These are phyloP conservation scores for Penicillium soppii DNA, from an alignment of 495 filamentous ascomycete species.

Conservation along the genomic window DNA sequence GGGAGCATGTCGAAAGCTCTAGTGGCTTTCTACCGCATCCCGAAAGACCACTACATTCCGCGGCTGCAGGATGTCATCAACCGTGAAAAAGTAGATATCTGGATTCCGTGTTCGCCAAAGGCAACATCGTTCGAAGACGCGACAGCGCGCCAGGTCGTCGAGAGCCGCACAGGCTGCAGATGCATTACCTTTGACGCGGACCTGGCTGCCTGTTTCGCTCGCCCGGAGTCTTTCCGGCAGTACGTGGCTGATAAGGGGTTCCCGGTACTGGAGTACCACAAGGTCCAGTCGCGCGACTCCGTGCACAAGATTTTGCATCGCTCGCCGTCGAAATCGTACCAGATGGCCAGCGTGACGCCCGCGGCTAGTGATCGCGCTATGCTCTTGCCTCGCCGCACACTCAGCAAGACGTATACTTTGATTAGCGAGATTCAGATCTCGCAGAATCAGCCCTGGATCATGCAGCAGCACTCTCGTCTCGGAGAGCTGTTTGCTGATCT, in stretches of 20 bases:
- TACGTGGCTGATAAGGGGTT: conserved; percentile 52
- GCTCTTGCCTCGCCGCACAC: conserved; percentile 53
- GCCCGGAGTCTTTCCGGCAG: conserved; percentile 58
- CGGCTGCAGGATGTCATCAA: conserved; percentile 56
- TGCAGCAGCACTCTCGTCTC: conserved; percentile 66
- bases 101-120: conserved; percentile 69
- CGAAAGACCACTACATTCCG: conserved; percentile 45
- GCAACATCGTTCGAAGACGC: conserved; percentile 62
- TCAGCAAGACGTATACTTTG: conserved; percentile 52
- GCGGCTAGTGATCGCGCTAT: conserved; percentile 51
- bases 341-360: conserved; percentile 58
- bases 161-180: conserved; percentile 55
- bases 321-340: conserved; percentile 51
- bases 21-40: conserved; percentile 52
- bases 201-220: conserved; percentile 52
- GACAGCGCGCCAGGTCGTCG: conserved; percentile 59
- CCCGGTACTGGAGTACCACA: conserved; percentile 56
- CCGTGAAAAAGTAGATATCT: conserved; percentile 64
- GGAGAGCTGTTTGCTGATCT: conserved; percentile 69
- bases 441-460: conserved; percentile 57
- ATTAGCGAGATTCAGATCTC: conserved; percentile 57
- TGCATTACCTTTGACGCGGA: conserved; percentile 57
- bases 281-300: conserved; percentile 56
- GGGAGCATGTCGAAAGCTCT: conserved; percentile 47
- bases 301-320: conserved; percentile 56